These are phyloP conservation scores for Talaromyces sp. DNA, from an alignment of 2,329 filamentous ascomycete species.

Conservation along the genomic window DNA sequence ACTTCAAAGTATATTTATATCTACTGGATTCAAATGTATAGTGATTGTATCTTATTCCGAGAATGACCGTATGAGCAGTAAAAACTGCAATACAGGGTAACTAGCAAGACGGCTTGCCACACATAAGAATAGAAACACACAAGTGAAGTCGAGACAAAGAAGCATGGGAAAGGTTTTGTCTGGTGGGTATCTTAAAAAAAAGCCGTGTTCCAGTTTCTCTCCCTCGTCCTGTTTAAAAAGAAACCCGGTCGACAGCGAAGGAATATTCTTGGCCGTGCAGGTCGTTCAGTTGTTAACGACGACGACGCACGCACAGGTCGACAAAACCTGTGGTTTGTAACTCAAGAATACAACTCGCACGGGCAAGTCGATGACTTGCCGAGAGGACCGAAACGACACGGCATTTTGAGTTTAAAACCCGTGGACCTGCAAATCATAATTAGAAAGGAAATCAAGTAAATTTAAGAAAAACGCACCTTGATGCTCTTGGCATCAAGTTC, in stretches of 20 bases:
- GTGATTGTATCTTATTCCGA: neutral
- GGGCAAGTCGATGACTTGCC: slow-evolving; percentile 24
- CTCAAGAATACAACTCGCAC: slow-evolving; percentile 10
- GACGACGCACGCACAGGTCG: neutral
- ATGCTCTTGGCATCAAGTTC: slow-evolving; percentile 95
- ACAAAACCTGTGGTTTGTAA: slow-evolving; percentile 11
- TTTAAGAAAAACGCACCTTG: slow-evolving; percentile 56
- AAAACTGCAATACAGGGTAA: slow-evolving; percentile 2
- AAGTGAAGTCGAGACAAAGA: slow-evolving; percentile 10
- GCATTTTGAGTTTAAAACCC: slow-evolving; percentile 43
- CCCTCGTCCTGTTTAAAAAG: slow-evolving; percentile 23
- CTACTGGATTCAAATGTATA: no score
- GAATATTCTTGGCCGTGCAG: neutral
- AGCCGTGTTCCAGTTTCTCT: slow-evolving; percentile 35
- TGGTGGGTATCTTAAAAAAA: slow-evolving; percentile 40
- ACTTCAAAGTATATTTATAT: neutral
- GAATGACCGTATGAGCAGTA: neutral
- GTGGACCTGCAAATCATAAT: slow-evolving; percentile 37
- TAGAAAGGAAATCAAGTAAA: neutral
- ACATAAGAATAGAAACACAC: neutral
- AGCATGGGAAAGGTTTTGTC: slow-evolving; percentile 4
- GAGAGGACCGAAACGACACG: slow-evolving; percentile 39
- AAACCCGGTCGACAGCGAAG: slow-evolving; percentile 18
- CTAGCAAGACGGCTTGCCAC: neutral
- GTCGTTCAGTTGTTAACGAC: neutral